Percentiles rank a stretch among this genome's conserved stretches.
phyloP scores from a whole-genome alignment of 2,329 filamentous ascomycete genomes.

The Cytospora piceae region DNA sequence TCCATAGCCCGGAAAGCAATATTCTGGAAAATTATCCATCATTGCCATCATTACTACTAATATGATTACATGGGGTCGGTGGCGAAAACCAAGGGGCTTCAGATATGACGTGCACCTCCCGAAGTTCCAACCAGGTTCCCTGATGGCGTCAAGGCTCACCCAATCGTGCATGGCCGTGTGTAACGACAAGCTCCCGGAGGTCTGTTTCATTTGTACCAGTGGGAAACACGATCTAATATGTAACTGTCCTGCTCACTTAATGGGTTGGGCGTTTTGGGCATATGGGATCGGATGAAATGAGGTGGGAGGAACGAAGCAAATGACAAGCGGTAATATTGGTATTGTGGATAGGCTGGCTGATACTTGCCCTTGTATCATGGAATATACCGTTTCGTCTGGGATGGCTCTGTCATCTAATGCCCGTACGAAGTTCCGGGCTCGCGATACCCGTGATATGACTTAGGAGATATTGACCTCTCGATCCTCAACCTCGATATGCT shows the following conservation, averaged over 20 bases:
- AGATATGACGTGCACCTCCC: slow-evolving; percentile 2
- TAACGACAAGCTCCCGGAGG: neutral
- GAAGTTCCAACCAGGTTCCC: neutral
- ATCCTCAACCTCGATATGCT: neutral
- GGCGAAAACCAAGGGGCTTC: neutral
- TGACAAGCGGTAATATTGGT: neutral
- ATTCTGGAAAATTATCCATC: neutral
- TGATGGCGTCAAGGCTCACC: neutral
- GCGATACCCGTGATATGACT: neutral
- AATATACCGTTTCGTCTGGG: neutral
- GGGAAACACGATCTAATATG: neutral
- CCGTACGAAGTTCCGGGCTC: neutral
- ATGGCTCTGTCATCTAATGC: neutral
- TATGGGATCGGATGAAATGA: neutral
- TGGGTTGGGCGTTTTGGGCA: neutral
- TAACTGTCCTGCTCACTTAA: neutral
- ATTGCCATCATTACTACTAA: neutral
- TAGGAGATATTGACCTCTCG: neutral
- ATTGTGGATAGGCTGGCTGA: neutral
- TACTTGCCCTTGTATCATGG: too few relatives aligned
- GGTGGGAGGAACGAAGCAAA: neutral
- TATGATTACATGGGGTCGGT: neutral
- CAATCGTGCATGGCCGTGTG: neutral
- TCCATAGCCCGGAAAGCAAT: neutral
- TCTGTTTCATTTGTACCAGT: too few relatives aligned